phyloP scores from a whole-genome alignment of 1,284 basidiomycete species.

The Xerocomus amazonicus region DNA sequence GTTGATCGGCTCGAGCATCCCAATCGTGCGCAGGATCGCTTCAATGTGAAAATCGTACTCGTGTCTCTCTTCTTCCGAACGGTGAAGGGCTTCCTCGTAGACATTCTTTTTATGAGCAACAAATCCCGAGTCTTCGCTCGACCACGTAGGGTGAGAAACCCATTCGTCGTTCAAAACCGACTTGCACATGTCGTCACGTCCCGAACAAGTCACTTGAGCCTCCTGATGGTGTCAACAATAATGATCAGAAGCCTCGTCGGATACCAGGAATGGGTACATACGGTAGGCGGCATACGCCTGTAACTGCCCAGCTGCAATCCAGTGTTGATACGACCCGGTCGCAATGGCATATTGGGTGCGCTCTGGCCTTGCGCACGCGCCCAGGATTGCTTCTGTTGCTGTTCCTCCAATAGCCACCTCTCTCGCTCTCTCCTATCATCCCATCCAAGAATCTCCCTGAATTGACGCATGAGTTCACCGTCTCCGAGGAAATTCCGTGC shows the following conservation, averaged over 20 bases:
- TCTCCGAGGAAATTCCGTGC: slow-evolving; percentile 63
- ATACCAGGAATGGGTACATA: slow-evolving; percentile 36
- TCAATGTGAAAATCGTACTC: slow-evolving; percentile 99
- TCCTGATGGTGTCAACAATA: slow-evolving; percentile 50
- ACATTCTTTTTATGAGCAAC: slow-evolving; percentile 91
- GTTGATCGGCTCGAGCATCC: slow-evolving; percentile 88
- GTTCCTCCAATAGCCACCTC: slow-evolving; percentile 43
- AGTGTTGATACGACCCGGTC: slow-evolving; percentile 57
- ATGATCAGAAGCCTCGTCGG: slow-evolving; percentile 3
- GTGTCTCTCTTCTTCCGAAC: slow-evolving; percentile 96
- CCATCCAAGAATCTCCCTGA: slow-evolving; percentile 92
- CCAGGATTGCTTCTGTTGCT: slow-evolving; percentile 39
- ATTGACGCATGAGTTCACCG: slow-evolving; percentile 77
- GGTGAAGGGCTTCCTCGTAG: slow-evolving; percentile 96
- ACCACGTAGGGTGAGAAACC: slow-evolving; percentile 95
- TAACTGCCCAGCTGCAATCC: slow-evolving; percentile 81
- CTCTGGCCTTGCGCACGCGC: slow-evolving; percentile 42
- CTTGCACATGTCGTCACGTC: slow-evolving; percentile 95
- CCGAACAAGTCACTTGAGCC: slow-evolving; percentile 85
- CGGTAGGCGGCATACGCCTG: slow-evolving; percentile 76
- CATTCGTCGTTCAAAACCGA: slow-evolving; percentile 96
- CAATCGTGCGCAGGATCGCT: slow-evolving; percentile 92
- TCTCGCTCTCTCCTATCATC: slow-evolving; percentile 66
- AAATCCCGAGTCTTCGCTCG: slow-evolving; percentile 91
- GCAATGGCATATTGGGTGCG: slow-evolving; percentile 38